These are phyloP conservation scores for Rhizophagus sp. DNA, from an alignment of 192 early-diverging fungal species.

Conservation along the genomic window DNA sequence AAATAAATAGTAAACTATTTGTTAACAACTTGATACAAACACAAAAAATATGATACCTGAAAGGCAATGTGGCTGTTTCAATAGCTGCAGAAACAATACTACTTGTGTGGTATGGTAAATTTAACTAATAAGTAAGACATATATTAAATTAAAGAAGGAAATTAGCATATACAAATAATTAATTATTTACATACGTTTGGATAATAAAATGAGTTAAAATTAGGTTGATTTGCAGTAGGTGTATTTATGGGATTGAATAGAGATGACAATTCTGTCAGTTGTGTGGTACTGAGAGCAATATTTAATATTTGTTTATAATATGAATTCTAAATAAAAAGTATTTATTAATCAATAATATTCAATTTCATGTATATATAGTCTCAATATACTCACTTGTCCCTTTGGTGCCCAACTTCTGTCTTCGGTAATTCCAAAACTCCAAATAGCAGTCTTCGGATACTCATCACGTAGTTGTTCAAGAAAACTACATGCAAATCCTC, in stretches of 20 bases:
- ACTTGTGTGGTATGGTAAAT: conserved; percentile 55
- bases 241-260: conserved; percentile 52
- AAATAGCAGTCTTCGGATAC: conserved; percentile 63
- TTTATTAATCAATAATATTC: neutral
- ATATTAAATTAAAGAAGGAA: neutral
- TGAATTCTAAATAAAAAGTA: neutral
- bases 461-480: conserved; percentile 67
- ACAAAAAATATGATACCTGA: conserved; percentile 35
- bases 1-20: neutral
- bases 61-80: conserved; percentile 47
- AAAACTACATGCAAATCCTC: conserved; percentile 64
- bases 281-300: conserved; percentile 37
- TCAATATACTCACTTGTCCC: neutral
- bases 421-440: conserved; percentile 57
- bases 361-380: neutral
- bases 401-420: neutral
- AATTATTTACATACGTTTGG: conserved; percentile 39
- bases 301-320: conserved; percentile 45
- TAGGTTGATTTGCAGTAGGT: conserved; percentile 30
- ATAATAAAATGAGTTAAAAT: conserved; percentile 37
- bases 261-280: conserved; percentile 48
- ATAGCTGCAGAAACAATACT: conserved; percentile 54
- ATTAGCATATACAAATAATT: neutral
- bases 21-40: neutral
- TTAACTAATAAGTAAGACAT: conserved; percentile 30